Conservation (phyloP, 495 filamentous ascomycete genomes). For the Cenococcum geophilum region DNA sequence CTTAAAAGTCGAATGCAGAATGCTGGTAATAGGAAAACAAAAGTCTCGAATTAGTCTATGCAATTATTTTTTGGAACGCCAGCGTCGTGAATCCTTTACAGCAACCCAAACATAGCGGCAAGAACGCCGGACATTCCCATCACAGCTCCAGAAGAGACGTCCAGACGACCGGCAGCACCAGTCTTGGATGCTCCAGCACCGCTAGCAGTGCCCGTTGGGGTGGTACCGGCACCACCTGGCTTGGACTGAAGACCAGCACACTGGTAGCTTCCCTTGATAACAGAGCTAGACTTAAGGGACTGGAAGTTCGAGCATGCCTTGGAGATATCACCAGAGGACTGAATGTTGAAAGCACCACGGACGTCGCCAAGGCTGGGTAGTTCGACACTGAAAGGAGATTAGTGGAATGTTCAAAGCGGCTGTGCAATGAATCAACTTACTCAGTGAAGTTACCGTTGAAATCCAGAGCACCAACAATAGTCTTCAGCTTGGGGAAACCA, state of each 20-base stretch:
- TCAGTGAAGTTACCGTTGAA: slow-evolving; percentile 76
- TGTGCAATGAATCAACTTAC: slow-evolving; percentile 49
- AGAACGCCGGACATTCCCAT: slow-evolving; percentile 36
- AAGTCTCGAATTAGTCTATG: slow-evolving; percentile 34
- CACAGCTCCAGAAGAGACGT: slow-evolving; percentile 29
- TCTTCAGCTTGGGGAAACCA: slow-evolving; percentile 59
- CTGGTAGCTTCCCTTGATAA: slow-evolving; percentile 44
- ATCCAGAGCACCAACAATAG: slow-evolving; percentile 80
- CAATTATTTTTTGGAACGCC: slow-evolving; percentile 28
- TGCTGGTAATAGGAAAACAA: slow-evolving; percentile 27
- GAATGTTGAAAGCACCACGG: slow-evolving; percentile 78
- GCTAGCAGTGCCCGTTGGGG: slow-evolving; percentile 16
- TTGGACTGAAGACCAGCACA: slow-evolving; percentile 37
- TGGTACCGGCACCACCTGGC: slow-evolving; percentile 30
- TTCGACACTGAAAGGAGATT: slow-evolving; percentile 49
- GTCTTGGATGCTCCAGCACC: slow-evolving; percentile 25
- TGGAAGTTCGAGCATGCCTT: slow-evolving; percentile 39
- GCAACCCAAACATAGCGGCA: slow-evolving; percentile 38
- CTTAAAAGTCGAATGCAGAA: slow-evolving; percentile 22
- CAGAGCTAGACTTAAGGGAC: slow-evolving; percentile 42
- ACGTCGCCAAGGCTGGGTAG: slow-evolving; percentile 68
- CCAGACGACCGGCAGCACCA: slow-evolving; percentile 33
- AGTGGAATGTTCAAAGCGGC: slow-evolving; percentile 9
- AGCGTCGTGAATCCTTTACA: slow-evolving; percentile 33
- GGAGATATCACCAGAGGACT: slow-evolving; percentile 52